Base-by-base conservation (phyloP, 306 rosid genomes). In the Cicer arietinum region DNA sequence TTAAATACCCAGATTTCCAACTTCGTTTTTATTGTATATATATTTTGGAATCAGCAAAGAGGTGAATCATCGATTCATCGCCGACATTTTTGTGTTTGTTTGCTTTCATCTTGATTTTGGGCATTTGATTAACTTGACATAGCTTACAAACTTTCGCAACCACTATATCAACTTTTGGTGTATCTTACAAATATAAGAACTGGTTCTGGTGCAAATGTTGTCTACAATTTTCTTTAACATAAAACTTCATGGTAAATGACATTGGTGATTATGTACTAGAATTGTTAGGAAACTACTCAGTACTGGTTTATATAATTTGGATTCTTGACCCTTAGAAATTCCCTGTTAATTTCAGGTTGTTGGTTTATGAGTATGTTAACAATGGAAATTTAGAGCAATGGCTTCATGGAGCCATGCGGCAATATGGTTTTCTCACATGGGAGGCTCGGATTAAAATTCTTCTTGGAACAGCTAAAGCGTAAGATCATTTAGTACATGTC, bases 401-500 rank as follows among this genome's bases (percentile, higher is more conserved):
- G 97, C 96, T 90, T 65, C 97, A 92, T 81, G 97, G 97, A 75
- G 93, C 89, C 20, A 88, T 92, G 96, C 82, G 85, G 22, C 91
- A 89, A 70, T 84, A 82, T 84, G 97, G 93, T 63, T 90, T 72
- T 86, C 89, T 92, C 53, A 92, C 97, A 62, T 92, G 97, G 97
- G 97, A 90, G n/a, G 97, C 97, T 50, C 89, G 97, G 40, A 84
- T 88, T 88, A 92, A 92, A 84, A 85, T 92, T 81, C 93, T 92
- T 65, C 91, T 90, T 7, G 97, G 97, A 77, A 92, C 97, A 13
- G 96, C 97, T 13, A 90, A 92, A 82, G 97, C 91, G 97, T 92
- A 81, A 65, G 91, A 78, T 67, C 69, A 46, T 72, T 62, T 62
- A 61, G 10, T 5, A 35, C 37, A 56, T 59, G 43, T 62, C 62